Conservation (phyloP, 2,329 filamentous ascomycete genomes). For the Metarhizium robertsii region DNA sequence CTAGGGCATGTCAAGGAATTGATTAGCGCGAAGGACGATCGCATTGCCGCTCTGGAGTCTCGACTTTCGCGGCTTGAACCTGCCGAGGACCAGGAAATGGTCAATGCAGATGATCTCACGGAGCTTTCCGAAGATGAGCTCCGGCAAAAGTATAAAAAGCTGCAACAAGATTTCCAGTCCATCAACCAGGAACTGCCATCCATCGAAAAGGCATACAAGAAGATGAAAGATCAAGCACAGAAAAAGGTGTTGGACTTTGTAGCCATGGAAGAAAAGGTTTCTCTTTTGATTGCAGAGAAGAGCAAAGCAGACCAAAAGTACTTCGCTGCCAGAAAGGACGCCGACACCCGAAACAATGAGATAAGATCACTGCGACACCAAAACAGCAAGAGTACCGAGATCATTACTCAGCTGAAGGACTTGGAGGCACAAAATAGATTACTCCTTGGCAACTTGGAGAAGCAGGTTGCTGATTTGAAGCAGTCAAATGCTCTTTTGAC, state of each 20-base stretch:
- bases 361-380: constrained; percentile 71
- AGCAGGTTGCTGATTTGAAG: constrained; percentile 76
- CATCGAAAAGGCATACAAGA: constrained; percentile 86
- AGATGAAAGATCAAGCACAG: constrained; percentile 72
- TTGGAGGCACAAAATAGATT: constrained; percentile 69
- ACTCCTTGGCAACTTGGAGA: constrained; percentile 76
- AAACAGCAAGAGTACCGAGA: constrained; percentile 84
- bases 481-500: constrained; percentile 65
- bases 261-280: constrained; percentile 67
- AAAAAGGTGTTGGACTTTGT: constrained; percentile 78
- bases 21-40: constrained; percentile 65
- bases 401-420: constrained; percentile 88
- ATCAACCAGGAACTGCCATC: constrained; percentile 82
- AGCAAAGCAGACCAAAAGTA: constrained; percentile 97
- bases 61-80: constrained; percentile 65
- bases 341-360: constrained; percentile 75
- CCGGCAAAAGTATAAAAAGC: constrained; percentile 59
- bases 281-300: constrained; percentile 74
- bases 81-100: constrained; percentile 35
- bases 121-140: constrained; percentile 61
- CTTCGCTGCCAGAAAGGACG: constrained; percentile 89
- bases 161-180: constrained; percentile 72
- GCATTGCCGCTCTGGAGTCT: constrained; percentile 72
- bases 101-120: constrained; percentile 39
- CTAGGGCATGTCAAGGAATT: constrained; percentile 71